Conservation (phyloP, 495 filamentous ascomycete species). For the Neurospora hispaniola region DNA sequence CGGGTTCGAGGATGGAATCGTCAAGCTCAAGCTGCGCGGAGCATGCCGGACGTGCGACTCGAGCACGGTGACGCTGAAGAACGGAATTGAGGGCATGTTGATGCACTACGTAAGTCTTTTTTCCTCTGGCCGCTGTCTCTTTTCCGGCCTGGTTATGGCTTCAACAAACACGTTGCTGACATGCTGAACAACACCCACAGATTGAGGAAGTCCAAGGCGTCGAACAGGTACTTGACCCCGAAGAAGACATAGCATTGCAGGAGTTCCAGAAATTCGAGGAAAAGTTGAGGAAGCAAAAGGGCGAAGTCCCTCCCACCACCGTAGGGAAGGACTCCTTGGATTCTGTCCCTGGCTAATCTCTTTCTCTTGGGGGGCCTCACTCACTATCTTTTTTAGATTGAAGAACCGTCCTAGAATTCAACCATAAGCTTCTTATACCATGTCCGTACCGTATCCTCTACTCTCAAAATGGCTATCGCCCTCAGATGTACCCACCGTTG, state of each 20-base stretch:
- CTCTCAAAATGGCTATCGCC: background rate
- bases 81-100: slow-evolving; percentile 95
- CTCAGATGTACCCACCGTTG: background rate
- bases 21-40: slow-evolving; percentile 77
- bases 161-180: background rate
- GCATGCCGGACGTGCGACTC: slow-evolving; percentile 94
- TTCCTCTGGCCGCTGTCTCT: background rate
- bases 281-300: slow-evolving; percentile 71
- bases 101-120: slow-evolving; percentile 52
- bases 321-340: slow-evolving; percentile 58
- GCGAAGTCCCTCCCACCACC: slow-evolving; percentile 42
- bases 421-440: background rate
- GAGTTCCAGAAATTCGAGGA: slow-evolving; percentile 97
- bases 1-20: slow-evolving; percentile 78
- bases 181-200: slow-evolving; percentile 27
- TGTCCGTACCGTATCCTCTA: background rate
- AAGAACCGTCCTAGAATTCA: background rate
- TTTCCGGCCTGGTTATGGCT: background rate
- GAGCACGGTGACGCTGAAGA: slow-evolving; percentile 89
- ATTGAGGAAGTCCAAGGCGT: slow-evolving; percentile 95
- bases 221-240: slow-evolving; percentile 79
- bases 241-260: slow-evolving; percentile 79
- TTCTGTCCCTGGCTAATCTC: slow-evolving; percentile 37
- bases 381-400: background rate
- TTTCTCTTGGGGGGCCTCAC: background rate